Evolutionary conservation across 31 red algal genomes (phyloP).

Genomic region (Odonthalia washingtoniensis): DNA sequence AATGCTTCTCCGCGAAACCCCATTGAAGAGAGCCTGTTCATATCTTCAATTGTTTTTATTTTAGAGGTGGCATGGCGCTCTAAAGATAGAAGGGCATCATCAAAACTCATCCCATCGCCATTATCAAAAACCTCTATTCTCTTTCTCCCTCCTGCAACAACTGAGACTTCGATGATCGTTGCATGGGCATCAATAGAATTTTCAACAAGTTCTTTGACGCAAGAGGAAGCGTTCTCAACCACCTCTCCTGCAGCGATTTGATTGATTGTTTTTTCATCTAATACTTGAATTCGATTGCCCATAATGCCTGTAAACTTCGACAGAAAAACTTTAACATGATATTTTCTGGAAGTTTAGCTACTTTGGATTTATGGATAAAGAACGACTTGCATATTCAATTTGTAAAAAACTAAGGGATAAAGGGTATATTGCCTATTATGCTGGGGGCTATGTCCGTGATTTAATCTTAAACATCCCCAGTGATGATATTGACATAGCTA

Average conservation of each 20-base stretch:
- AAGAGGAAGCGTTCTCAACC: not conserved
- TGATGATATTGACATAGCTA: constrained; percentile 29
- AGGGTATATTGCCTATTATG: constrained; percentile 6
- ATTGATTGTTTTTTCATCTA: constrained; percentile 2
- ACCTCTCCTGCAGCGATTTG: constrained; percentile 21
- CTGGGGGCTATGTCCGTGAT: constrained; percentile 29
- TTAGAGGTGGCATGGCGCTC: constrained; percentile 24
- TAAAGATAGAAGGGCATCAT: constrained; percentile 2
- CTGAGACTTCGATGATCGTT: not conserved
- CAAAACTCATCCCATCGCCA: constrained; percentile 2
- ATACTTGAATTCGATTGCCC: constrained; percentile 8
- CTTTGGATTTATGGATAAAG: not conserved
- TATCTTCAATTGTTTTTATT: constrained; percentile 6
- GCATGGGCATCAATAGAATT: constrained; percentile 12
- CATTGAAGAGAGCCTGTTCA: constrained; percentile 2
- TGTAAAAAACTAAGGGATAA: constrained; percentile 9
- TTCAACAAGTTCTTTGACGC: constrained; percentile 20
- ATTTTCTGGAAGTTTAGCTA: too few species aligned
- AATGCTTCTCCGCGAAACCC: constrained; percentile 17
- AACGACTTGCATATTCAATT: constrained; percentile 5
- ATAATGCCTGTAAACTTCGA: too few species aligned
- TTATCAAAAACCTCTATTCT: constrained; percentile 5
- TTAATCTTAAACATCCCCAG: not conserved
- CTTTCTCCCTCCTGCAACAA: not conserved
- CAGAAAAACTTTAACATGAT: too few species aligned